These are phyloP conservation scores for Mycogone perniciosa DNA, from an alignment of 2,329 filamentous ascomycete genomes.

Conservation along the genomic window DNA sequence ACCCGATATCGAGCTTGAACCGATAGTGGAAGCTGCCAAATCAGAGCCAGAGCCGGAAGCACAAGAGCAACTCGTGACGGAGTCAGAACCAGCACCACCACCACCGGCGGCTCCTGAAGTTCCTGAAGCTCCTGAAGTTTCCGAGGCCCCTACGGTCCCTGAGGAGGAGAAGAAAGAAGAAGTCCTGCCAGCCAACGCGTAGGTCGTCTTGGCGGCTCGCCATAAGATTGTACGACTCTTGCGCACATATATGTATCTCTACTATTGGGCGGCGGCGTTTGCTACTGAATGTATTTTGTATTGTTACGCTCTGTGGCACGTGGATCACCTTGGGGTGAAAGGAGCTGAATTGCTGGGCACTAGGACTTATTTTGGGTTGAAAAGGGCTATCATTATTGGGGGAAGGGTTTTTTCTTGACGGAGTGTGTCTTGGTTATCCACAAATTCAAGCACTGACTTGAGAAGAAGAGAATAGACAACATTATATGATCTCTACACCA, in stretches of 20 bases:
- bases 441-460: too few relatives aligned
- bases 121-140: neutral
- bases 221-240: neutral
- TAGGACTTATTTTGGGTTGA: too few relatives aligned
- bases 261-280: slow-evolving; percentile 2
- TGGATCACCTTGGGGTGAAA: too few relatives aligned
- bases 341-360: too few relatives aligned
- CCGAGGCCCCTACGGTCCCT: neutral
- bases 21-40: neutral
- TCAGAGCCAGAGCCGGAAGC: neutral
- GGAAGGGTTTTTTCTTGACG: too few relatives aligned
- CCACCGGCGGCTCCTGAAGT: neutral
- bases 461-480: too few relatives aligned
- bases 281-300: neutral
- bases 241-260: neutral
- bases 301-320: neutral
- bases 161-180: slow-evolving; percentile 9
- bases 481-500: too few relatives aligned
- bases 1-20: neutral
- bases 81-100: neutral
- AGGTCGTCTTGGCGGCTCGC: slow-evolving; percentile 12
- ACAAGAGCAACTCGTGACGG: neutral
- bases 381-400: too few relatives aligned
- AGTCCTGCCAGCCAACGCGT: slow-evolving; percentile 12
- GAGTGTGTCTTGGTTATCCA: too few relatives aligned